A percentile compares a stretch with the other conserved stretches of the same genome.
Evolutionary conservation across 306 rosid genomes (phyloP).

Genomic region (Bauhinia variegata): DNA sequence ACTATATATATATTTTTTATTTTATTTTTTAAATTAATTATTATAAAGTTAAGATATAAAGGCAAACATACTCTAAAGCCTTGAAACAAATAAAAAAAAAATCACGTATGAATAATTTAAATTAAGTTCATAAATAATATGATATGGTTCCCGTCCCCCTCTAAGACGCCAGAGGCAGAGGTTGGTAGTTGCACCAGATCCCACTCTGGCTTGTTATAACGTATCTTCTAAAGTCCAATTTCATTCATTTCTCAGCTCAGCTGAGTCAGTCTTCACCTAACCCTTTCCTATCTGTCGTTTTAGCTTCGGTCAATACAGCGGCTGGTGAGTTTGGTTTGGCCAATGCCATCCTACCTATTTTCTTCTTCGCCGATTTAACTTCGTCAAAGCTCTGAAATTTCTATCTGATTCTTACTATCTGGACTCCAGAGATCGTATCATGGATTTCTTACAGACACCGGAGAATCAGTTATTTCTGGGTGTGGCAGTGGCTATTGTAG

Average conservation of each 20-base stretch:
- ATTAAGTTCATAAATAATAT: too few relatives aligned
- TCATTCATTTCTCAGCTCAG: background rate
- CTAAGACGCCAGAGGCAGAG: too few relatives aligned
- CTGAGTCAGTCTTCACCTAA: conserved; percentile 30
- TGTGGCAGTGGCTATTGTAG: background rate
- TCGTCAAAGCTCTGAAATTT: background rate
- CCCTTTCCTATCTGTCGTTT: background rate
- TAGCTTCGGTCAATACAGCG: too few relatives aligned
- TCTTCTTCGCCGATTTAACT: background rate
- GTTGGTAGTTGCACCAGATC: conserved; percentile 41
- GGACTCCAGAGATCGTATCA: conserved; percentile 22
- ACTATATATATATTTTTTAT: too few relatives aligned
- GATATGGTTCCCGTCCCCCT: too few relatives aligned
- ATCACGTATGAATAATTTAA: too few relatives aligned
- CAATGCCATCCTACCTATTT: background rate
- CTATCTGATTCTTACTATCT: background rate
- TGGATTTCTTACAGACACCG: conserved; percentile 60
- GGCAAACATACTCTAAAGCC: too few relatives aligned
- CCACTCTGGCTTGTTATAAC: background rate
- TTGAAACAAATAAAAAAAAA: too few relatives aligned
- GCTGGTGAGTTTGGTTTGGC: background rate
- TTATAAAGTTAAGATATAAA: too few relatives aligned
- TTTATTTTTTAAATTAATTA: too few relatives aligned
- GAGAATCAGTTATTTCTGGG: background rate
- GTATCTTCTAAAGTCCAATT: background rate